Evolutionary conservation across 805 yeast genomes (phyloP).

Genomic region (Wickerhamiella galacta): DNA sequence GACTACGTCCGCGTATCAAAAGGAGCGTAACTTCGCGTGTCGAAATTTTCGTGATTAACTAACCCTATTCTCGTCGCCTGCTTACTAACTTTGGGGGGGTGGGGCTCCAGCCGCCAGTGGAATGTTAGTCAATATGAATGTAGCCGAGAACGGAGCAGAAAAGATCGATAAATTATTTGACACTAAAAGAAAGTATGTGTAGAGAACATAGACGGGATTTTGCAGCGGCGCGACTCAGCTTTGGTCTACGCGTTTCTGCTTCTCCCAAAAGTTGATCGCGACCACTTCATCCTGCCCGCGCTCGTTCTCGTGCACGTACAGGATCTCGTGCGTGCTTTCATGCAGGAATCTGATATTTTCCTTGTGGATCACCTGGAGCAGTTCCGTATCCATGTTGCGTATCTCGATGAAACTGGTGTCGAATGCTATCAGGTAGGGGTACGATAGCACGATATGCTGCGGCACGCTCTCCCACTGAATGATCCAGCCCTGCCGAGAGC

Average conservation of each 20-base stretch:
- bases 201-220: no score
- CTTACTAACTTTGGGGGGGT: no score
- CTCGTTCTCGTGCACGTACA: constrained; percentile 83
- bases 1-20: no score
- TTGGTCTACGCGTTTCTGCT: constrained; percentile 6
- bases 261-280: constrained; percentile 71
- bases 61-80: no score
- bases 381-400: constrained; percentile 71
- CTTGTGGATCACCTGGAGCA: constrained; percentile 77
- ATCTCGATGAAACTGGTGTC: constrained; percentile 84
- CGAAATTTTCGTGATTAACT: no score
- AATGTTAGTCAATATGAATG: no score
- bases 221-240: no score
- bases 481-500: constrained; percentile 84
- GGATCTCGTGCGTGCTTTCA: constrained; percentile 79
- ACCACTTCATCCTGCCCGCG: constrained; percentile 86
- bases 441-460: constrained; percentile 79
- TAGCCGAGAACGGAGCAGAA: no score
- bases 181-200: no score
- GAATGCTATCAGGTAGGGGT: constrained; percentile 83
- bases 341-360: constrained; percentile 82
- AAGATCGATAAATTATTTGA: no score
- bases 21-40: no score
- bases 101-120: no score
- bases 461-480: constrained; percentile 96